Base-by-base conservation (phyloP, 345 rosid species). In the Rhizophora apiculata region DNA sequence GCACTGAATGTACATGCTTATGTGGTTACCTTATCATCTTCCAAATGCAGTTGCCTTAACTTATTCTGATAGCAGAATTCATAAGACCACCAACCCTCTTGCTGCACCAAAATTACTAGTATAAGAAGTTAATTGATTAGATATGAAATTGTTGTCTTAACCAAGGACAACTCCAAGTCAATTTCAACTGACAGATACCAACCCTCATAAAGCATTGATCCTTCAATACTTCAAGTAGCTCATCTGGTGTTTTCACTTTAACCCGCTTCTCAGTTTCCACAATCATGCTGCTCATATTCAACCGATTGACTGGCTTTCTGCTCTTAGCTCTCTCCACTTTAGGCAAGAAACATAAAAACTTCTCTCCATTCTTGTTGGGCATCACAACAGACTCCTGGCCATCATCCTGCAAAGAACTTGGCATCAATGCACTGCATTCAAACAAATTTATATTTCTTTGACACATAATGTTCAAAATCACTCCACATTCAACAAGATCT, bases 61-160 rank as follows among this genome's bases (percentile, higher is more conserved):
- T 24, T 43, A 69, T 73, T 77, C 49, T 75, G 83, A 73, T 88
- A 88, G 84, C 99, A 95, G 80, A 92, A 90, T 76, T 92, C 97
- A 77, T 91, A 95, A 11, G 92, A 84, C 97, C 99, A 92, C 99
- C 99, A 95, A 83, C 96, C 96, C 67, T 92, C 99, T 91, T 92
- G 96, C 97, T 91, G 89, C 87, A 82, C 5, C 60, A 57, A 65
- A 49, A 32, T 19, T 49, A 26, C 46, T n/a, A 54, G 36, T 16
- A 48, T 22, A 36, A 60, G 29, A 64, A 56, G 16, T 15, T 27
- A 19, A 49, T 6, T 18, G 53, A 29, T 55, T 15, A 54, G 19
- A 43, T 43, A 3, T 13, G 19, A 43, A 43, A 43, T 43, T 43
- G 49, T 43, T 43, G 19, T 43, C 18, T 15, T 43, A 43, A 43